Conservation (phyloP, 2,329 filamentous ascomycete species). For the Cladosporium oxysporum region DNA sequence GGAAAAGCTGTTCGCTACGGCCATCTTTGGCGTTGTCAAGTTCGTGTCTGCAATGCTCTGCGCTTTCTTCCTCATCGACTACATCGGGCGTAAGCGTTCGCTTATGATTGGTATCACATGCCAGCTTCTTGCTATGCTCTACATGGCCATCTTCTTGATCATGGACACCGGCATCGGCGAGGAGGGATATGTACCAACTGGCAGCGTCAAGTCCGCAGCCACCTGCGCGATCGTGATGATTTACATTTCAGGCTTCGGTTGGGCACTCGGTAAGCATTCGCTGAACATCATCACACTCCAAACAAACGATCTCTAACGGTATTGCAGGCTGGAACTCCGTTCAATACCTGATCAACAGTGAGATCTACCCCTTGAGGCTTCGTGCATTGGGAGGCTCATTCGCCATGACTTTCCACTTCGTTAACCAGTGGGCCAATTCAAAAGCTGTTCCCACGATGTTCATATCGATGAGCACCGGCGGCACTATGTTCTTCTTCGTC, state of each 20-base stretch:
- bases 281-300: too few relatives aligned
- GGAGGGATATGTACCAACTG: conserved; percentile 50
- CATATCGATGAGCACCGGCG: conserved; percentile 58
- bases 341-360: conserved; percentile 76
- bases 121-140: conserved; percentile 55
- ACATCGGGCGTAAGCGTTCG: conserved; percentile 69
- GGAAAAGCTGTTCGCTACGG: conserved; percentile 71
- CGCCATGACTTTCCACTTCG: conserved; percentile 78
- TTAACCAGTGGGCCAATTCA: conserved; percentile 75
- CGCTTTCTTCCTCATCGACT: conserved; percentile 76
- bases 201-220: conserved; percentile 57
- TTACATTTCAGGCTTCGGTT: conserved; percentile 65
- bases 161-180: conserved; percentile 60
- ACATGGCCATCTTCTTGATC: conserved; percentile 57
- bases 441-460: conserved; percentile 77
- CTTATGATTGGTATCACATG: conserved; percentile 52
- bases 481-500: conserved; percentile 77
- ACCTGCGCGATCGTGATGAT: conserved; percentile 60
- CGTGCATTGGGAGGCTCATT: conserved; percentile 70
- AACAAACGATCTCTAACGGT: neutral
- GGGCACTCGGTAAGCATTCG: conserved; percentile 57
- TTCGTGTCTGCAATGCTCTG: conserved; percentile 67
- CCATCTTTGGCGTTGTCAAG: conserved; percentile 75
- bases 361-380: conserved; percentile 74
- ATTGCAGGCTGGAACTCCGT: conserved; percentile 1